phyloP scores from a whole-genome alignment of 345 rosid genomes.

The Psidium friedrichsthalianum region DNA sequence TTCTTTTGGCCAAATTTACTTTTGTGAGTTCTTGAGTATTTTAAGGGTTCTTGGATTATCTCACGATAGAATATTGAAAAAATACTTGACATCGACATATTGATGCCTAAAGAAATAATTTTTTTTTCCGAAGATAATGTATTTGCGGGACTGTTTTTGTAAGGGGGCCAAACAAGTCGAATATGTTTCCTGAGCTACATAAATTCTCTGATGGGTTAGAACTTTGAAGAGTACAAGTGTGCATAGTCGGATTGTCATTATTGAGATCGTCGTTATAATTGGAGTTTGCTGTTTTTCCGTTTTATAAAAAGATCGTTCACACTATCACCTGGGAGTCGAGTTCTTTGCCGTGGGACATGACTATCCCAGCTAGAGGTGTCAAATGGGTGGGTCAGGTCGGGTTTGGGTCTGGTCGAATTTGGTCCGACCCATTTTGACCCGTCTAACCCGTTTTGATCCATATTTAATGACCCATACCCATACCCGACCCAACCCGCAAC shows the following conservation, averaged over 20 bases:
- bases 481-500: too few relatives aligned
- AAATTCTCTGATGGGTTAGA: neutral
- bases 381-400: too few relatives aligned
- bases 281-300: too few relatives aligned
- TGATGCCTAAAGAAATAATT: neutral
- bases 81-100: neutral
- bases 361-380: too few relatives aligned
- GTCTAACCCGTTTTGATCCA: too few relatives aligned
- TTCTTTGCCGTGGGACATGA: too few relatives aligned
- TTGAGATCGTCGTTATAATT: neutral
- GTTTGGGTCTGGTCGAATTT: too few relatives aligned
- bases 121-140: neutral
- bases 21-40: neutral
- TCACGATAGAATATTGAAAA: fast-evolving
- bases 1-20: neutral
- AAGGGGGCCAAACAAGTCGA: neutral
- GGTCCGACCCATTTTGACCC: too few relatives aligned
- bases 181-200: neutral
- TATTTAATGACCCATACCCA: too few relatives aligned
- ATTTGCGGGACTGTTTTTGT: neutral
- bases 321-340: too few relatives aligned
- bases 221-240: neutral
- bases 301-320: too few relatives aligned
- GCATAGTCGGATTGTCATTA: neutral
- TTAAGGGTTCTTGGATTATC: neutral